Evolutionary conservation across 371 early-diverging fungal species (phyloP), one percentile per base, ranked within the genome.

Genomic region (Funneliformis caledonium): DNA sequence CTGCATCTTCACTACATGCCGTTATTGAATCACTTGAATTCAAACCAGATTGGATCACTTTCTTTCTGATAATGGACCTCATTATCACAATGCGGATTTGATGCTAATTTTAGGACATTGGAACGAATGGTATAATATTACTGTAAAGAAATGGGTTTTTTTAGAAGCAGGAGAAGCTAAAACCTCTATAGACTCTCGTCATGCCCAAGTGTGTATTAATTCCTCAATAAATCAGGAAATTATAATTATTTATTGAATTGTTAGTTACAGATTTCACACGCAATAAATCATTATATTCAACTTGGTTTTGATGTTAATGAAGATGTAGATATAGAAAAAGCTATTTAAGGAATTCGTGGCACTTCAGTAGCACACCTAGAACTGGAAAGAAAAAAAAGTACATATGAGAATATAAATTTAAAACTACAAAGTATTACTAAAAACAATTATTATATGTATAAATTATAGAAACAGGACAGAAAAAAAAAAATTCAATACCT

Each of bases 291-390:
- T 26, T 48, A 22, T 48, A 26, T 72, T 9, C 47, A 7, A 26
- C 26, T 72, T 16, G 50, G 52, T 7, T 48, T 48, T 72, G 50
- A 72, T 31, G 26, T 72, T 4, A 22, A 19, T 47, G 19, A 19
- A 22, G 72, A 31, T 48, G 11, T 16, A 33, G 50, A 72, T n/a
- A 72, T 72, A 47, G 72, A 72, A 43, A 67, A 67, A 14, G 16
- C 19, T 37, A 67, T 67, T 37, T 3, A 42, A 67, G 33, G 33
- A 10, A 45, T 50, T 50, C 12, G 31, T 48, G 31, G 72, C 12
- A 72, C 72, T 47, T 72, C 33, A 72, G 52, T 72, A 22, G 72
- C 52, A n/a, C 26, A 72, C 22, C 11, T 72, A n/a, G 31, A 72
- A 72, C 33, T 31, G 12, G 33, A 72, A 26, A 4, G 26, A 11